Conservation (phyloP, 371 early-diverging fungal species). For the Vairimorpha apis region DNA sequence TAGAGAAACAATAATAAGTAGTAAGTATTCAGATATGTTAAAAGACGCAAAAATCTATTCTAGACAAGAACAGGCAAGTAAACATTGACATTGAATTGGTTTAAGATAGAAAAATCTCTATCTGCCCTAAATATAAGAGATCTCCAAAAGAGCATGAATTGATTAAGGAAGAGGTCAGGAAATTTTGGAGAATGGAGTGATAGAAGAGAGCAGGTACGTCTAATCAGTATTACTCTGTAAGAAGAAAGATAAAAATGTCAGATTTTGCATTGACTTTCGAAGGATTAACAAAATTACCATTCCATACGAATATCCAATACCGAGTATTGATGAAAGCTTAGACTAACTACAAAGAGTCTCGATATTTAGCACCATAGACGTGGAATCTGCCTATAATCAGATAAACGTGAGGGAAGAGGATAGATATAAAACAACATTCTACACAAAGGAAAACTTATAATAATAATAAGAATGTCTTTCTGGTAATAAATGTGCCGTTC, state of each 20-base stretch:
- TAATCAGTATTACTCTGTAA: conserved; percentile 7
- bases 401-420: neutral
- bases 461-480: conserved; percentile 43
- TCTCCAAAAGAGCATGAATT: neutral
- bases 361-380: conserved; percentile 1
- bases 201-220: conserved; percentile 14
- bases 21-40: neutral
- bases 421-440: conserved; percentile 55
- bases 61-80: neutral
- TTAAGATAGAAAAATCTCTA: neutral
- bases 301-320: conserved; percentile 22
- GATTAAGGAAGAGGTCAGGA: neutral
- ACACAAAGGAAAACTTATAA: conserved; percentile 42
- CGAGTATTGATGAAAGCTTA: conserved; percentile 12
- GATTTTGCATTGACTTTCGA: conserved; percentile 9
- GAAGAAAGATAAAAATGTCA: neutral
- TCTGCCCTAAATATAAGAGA: neutral
- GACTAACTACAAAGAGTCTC: conserved; percentile 42
- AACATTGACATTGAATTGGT: neutral
- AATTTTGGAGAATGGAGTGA: conserved; percentile 26
- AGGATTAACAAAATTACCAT: conserved; percentile 24
- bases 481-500: neutral
- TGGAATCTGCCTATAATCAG: neutral
- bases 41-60: neutral
- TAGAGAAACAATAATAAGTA: neutral